Conservation (phyloP, 2,329 filamentous ascomycete species). For the Cercospora brassicicola region DNA sequence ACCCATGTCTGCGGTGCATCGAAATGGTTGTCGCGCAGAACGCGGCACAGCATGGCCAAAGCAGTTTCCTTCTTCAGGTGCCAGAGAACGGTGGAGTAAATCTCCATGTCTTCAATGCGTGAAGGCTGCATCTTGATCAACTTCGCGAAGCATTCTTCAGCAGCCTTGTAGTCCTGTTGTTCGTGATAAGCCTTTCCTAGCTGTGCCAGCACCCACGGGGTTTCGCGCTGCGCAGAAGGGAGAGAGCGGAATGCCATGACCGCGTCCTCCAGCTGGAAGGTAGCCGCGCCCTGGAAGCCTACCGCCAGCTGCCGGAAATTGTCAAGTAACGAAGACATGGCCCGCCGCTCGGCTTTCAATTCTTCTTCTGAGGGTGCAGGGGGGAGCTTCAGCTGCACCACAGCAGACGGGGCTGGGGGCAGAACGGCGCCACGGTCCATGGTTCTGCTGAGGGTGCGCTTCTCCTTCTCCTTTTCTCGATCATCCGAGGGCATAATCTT, state of each 20-base stretch:
- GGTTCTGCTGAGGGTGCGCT: slow-evolving; percentile 61
- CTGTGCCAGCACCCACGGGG: slow-evolving; percentile 88
- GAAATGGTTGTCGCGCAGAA: slow-evolving; percentile 82
- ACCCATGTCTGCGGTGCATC: slow-evolving; percentile 95
- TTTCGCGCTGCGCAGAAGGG: slow-evolving; percentile 75
- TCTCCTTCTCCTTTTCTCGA: slow-evolving; percentile 56
- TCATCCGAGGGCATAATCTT: slow-evolving; percentile 58
- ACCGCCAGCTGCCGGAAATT: slow-evolving; percentile 77
- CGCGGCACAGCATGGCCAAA: slow-evolving; percentile 86
- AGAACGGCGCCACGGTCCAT: slow-evolving; percentile 51
- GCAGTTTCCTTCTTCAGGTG: slow-evolving; percentile 90
- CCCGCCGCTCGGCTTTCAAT: slow-evolving; percentile 61
- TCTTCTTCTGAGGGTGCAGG: slow-evolving; percentile 17
- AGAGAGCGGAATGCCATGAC: slow-evolving; percentile 71
- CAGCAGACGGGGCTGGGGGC: slow-evolving; percentile 34
- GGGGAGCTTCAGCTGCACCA: slow-evolving; percentile 27
- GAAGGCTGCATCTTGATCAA: slow-evolving; percentile 79
- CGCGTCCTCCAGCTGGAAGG: slow-evolving; percentile 76
- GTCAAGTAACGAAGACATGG: slow-evolving; percentile 73
- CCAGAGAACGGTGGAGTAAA: slow-evolving; percentile 99
- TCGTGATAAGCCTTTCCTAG: slow-evolving; percentile 91
- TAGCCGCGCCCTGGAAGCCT: slow-evolving; percentile 74
- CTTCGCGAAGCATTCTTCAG: slow-evolving; percentile 80
- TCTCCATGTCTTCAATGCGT: slow-evolving; percentile 90
- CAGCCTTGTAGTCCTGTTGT: slow-evolving; percentile 79